Percentiles rank a stretch among this genome's conserved stretches.
phyloP scores from a whole-genome alignment of 1,284 basidiomycete genomes.

The Malassezia globosa region DNA sequence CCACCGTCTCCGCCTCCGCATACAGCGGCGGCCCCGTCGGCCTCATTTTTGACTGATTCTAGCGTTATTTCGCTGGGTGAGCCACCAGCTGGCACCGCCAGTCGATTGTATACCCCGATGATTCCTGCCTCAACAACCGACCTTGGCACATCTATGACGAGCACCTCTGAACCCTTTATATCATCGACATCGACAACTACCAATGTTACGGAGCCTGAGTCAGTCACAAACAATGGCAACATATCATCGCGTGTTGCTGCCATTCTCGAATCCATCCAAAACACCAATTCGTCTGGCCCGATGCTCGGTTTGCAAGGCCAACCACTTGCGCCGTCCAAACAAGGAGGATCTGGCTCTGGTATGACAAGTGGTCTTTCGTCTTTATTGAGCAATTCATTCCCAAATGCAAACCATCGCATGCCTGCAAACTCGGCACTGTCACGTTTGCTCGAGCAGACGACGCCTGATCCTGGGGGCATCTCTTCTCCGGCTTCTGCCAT shows the following conservation, averaged over 20 bases:
- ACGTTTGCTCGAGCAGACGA: slow-evolving; percentile 8
- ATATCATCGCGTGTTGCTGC: slow-evolving; percentile 17
- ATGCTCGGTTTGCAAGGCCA: slow-evolving; percentile 16
- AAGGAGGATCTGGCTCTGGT: not conserved
- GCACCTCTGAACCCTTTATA: not conserved
- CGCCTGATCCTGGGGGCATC: not conserved
- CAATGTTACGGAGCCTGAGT: not conserved
- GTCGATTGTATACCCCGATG: slow-evolving; percentile 16
- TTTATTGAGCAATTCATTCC: slow-evolving; percentile 6
- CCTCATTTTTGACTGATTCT: not conserved
- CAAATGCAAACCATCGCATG: slow-evolving; percentile 1
- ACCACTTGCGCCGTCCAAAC: slow-evolving; percentile 13
- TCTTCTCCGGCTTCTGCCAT: not conserved
- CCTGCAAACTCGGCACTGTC: slow-evolving; percentile 13
- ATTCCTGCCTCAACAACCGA: slow-evolving; percentile 5
- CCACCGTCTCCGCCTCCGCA: not conserved
- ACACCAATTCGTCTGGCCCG: slow-evolving; percentile 9
- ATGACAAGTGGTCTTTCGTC: slow-evolving; percentile 5
- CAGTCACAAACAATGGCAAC: slow-evolving; percentile 2
- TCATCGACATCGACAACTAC: not conserved
- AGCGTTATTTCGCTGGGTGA: too few species aligned
- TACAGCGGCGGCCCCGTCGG: not conserved
- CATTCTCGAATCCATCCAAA: slow-evolving; percentile 17
- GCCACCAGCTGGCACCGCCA: too few species aligned
- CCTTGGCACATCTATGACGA: not conserved